Conservation (phyloP, 1,284 basidiomycete genomes). For the Fomitopsis palustris region DNA sequence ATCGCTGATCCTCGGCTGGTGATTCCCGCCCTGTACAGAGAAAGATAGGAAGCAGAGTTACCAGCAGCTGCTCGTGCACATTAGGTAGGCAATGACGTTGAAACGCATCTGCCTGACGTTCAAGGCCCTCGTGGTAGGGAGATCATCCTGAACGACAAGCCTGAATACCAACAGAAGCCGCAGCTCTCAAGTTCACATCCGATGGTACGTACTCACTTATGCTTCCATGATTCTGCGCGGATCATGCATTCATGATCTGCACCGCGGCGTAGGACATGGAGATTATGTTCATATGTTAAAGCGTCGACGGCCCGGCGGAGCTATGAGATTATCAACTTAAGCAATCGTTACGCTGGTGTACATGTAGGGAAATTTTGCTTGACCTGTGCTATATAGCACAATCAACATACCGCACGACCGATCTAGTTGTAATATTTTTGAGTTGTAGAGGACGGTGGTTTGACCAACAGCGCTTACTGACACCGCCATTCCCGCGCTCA, state of each 20-base stretch:
- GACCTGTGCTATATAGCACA: too few species aligned
- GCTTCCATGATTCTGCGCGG: neutral
- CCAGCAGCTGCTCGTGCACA: conserved; percentile 66
- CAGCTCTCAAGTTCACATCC: conserved; percentile 76
- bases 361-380: too few species aligned
- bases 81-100: conserved; percentile 43
- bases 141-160: conserved; percentile 39
- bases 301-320: neutral
- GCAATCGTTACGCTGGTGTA: too few species aligned
- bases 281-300: conserved; percentile 6
- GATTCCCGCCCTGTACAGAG: conserved; percentile 29
- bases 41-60: conserved; percentile 76
- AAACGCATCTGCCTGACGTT: neutral
- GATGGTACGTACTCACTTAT: conserved; percentile 31
- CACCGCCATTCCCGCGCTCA: neutral
- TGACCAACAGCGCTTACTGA: neutral
- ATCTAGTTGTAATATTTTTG: too few species aligned
- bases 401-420: too few species aligned
- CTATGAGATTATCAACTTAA: neutral
- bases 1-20: conserved; percentile 3
- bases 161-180: conserved; percentile 88
- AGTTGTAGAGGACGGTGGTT: neutral
- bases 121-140: conserved; percentile 29
- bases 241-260: neutral
- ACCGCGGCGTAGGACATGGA: neutral